Evolutionary conservation across 768 basidiomycete genomes (phyloP).

Genomic region (Nevesoporus exiguus): DNA sequence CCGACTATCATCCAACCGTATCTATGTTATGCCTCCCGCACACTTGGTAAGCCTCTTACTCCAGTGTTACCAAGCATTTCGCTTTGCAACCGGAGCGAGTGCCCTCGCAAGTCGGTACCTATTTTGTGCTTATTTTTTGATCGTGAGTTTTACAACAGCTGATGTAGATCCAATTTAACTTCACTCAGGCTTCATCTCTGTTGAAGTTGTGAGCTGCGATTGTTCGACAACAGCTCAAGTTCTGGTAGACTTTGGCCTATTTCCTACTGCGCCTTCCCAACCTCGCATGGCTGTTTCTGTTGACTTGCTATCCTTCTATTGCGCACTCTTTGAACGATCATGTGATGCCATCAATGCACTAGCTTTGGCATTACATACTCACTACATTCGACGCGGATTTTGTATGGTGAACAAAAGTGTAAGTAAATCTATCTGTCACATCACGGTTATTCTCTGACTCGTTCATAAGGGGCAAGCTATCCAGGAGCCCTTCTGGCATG

Average conservation of each 20-base stretch:
- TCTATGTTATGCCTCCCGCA: not conserved
- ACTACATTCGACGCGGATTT: not conserved
- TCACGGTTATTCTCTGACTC: too few species aligned
- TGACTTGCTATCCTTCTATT: not conserved
- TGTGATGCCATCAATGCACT: not conserved
- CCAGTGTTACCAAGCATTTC: too few species aligned
- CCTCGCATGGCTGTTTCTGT: not conserved
- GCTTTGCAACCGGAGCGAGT: too few species aligned
- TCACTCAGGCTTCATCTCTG: not conserved
- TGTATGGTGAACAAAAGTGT: not conserved
- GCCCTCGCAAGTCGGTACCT: too few species aligned
- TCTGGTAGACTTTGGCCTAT: not conserved
- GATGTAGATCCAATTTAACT: too few species aligned
- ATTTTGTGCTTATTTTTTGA: not conserved
- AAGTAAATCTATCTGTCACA: not conserved
- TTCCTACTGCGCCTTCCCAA: not conserved
- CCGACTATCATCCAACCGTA: not conserved
- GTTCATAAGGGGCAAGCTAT: not conserved
- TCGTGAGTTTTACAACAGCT: too few species aligned
- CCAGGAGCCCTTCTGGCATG: slow-evolving; percentile 26
- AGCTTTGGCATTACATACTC: not conserved
- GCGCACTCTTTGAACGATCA: not conserved
- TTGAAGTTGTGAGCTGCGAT: not conserved
- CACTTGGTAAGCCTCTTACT: too few species aligned
- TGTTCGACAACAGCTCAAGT: not conserved